Conservation (phyloP, 495 filamentous ascomycete species). For the Aspergillus cavernicola region DNA sequence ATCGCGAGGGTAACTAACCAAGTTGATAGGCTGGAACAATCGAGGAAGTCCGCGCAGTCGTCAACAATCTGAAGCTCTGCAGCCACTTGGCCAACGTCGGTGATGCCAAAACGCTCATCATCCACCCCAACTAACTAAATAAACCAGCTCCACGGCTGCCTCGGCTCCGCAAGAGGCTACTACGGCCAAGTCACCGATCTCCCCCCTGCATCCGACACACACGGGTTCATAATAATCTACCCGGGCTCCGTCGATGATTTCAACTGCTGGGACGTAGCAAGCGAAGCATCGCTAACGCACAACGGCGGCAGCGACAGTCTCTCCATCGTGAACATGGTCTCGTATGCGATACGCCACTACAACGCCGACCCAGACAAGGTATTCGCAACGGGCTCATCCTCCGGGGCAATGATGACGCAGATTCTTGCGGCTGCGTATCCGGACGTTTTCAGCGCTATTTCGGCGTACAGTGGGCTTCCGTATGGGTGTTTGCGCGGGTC, state of each 20-base stretch:
- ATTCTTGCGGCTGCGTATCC: conserved; percentile 54
- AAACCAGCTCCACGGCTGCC: conserved; percentile 15
- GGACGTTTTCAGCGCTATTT: conserved; percentile 51
- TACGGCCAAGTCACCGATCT: conserved; percentile 20
- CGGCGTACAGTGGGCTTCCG: conserved; percentile 56
- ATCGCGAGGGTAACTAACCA: no score
- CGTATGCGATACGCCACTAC: conserved; percentile 47
- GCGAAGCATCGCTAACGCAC: conserved; percentile 45
- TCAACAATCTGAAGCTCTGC: no score
- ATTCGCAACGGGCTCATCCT: conserved; percentile 50
- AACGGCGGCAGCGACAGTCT: conserved; percentile 48
- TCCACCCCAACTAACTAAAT: no score
- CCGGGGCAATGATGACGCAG: conserved; percentile 40
- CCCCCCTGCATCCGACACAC: conserved; percentile 34
- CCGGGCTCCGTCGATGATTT: conserved; percentile 40
- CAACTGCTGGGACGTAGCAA: conserved; percentile 57
- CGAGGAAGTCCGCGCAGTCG: no score
- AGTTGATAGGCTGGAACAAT: no score
- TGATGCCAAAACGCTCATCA: no score
- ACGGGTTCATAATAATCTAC: conserved; percentile 55
- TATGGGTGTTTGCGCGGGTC: conserved; percentile 50
- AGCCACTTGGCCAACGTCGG: no score
- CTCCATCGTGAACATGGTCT: conserved; percentile 55
- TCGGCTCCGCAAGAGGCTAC: conserved; percentile 26
- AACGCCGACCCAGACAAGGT: conserved; percentile 42